Evolutionary conservation across 495 filamentous ascomycete species (phyloP), one percentile per base, ranked within the genome.

Genomic region (Thozetella sp.): DNA sequence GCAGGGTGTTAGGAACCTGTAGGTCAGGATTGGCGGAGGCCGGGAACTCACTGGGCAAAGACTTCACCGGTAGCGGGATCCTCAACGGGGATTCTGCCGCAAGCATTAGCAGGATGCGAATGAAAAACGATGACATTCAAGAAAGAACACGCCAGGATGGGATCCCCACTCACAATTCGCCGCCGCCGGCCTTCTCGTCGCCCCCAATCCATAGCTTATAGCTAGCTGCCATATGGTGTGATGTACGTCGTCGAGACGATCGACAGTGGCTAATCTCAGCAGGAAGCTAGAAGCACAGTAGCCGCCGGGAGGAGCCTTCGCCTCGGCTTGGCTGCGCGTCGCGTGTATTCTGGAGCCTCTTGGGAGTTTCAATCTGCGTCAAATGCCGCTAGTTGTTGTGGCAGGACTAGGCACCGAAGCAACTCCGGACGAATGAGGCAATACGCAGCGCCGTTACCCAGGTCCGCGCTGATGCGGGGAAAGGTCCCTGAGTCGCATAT

Each of bases 41-140:
- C 15, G 54, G 23, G n/a, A 25, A 48, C 69, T 70, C 56, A 74
- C 73, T 62, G 37, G 2, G 73, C 73, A 40, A 76, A 71, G 19
- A 67, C 61, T 22, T 72, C 66, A 19, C 73, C 71, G 2, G 71
- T 76, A 2, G 73, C 61, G 0, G 73, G 73, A 46, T 76, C 66
- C 40, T 73, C 71, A 1, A 76, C 55, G n/a, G 71, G 67, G 52
- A 76, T 67, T 10, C 71, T 75, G 45, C 20, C 25, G 6, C 11
- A 22, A 3, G 20, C 19, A 48, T n/a, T 56, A 48, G 43, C 9
- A 48, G n/a, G 30, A n/a, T 37, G 30, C 30, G 30, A 6, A 37
- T 37, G 30, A 37, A 37, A 25, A 54, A 22, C 25, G 19, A 11
- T 15, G 2, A 20, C 10, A 1, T 25, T 25, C 20, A 22, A 53